Evolutionary conservation across 2,329 filamentous ascomycete species (phyloP).

Genomic region (Penicillium sp.): DNA sequence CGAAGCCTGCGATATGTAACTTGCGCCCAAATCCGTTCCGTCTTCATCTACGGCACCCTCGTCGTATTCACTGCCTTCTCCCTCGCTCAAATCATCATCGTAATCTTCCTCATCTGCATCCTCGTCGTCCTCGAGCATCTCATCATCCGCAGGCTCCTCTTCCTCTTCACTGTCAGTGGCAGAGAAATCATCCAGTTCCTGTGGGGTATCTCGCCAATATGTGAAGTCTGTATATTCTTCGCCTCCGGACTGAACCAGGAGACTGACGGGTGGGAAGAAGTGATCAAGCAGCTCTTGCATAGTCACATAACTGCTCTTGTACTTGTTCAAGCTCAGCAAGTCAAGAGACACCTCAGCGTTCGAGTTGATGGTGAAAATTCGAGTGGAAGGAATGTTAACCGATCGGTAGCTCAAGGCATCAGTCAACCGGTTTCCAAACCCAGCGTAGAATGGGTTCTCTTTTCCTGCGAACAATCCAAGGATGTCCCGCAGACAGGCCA

Average conservation of each 20-base stretch:
- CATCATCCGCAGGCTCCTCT: conserved; percentile 51
- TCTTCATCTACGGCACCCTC: conserved; percentile 58
- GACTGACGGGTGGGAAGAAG: conserved; percentile 90
- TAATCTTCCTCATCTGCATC: conserved; percentile 52
- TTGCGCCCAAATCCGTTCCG: conserved; percentile 41
- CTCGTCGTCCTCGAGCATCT: conserved; percentile 53
- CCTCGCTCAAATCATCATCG: conserved; percentile 53
- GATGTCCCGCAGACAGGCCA: conserved; percentile 96
- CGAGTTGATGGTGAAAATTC: conserved; percentile 98
- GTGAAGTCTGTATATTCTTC: conserved; percentile 97
- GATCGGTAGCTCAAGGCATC: conserved; percentile 95
- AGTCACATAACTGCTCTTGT: conserved; percentile 94
- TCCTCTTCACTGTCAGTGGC: conserved; percentile 71
- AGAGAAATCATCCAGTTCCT: conserved; percentile 86
- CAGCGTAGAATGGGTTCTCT: conserved; percentile 88
- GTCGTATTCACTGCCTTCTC: conserved; percentile 55
- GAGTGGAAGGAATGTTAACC: conserved; percentile 89
- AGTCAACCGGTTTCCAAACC: conserved; percentile 94
- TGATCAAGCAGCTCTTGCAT: conserved; percentile 98
- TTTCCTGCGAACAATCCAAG: conserved; percentile 79
- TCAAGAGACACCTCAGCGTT: conserved; percentile 95
- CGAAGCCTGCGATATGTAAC: conserved; percentile 41
- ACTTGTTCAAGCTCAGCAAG: conserved; percentile 85
- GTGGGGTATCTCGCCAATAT: conserved; percentile 86
- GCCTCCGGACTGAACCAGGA: conserved; percentile 83